These are phyloP conservation scores for Prillingera fragicola DNA, from an alignment of 1,284 basidiomycete species.

Conservation along the genomic window DNA sequence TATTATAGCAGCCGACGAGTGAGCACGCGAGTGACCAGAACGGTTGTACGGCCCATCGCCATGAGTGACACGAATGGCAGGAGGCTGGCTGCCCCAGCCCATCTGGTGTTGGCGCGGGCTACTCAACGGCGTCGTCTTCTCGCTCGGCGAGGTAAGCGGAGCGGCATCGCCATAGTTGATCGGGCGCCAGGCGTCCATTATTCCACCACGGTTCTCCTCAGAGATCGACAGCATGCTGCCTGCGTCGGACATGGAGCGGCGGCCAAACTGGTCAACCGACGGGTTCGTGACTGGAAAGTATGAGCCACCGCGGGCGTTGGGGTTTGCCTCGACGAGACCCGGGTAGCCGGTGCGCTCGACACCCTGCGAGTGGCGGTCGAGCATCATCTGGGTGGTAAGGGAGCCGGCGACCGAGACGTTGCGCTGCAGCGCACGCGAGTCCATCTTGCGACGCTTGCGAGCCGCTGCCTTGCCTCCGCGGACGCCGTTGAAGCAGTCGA, in stretches of 20 bases:
- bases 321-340: background rate
- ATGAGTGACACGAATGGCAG: constrained; percentile 24
- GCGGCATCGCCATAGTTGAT: constrained; percentile 1
- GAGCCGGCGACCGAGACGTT: constrained; percentile 41
- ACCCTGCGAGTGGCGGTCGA: constrained; percentile 45
- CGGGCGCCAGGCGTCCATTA: constrained; percentile 33
- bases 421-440: constrained; percentile 38
- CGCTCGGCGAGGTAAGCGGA: constrained; percentile 5
- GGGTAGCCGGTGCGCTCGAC: constrained; percentile 20
- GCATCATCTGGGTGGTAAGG: constrained; percentile 48
- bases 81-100: constrained; percentile 6
- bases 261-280: constrained; percentile 11
- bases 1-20: constrained; percentile 30
- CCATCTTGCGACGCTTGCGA: constrained; percentile 47
- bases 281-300: constrained; percentile 18
- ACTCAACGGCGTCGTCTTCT: constrained; percentile 5
- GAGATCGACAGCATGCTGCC: constrained; percentile 17
- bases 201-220: constrained; percentile 21
- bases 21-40: constrained; percentile 20
- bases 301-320: constrained; percentile 1
- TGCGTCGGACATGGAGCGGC: constrained; percentile 10
- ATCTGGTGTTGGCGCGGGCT: background rate
- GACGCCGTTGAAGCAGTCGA: constrained; percentile 57
- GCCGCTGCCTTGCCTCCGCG: constrained; percentile 65
- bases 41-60: constrained; percentile 15